A percentile compares a stretch with the other conserved stretches of the same genome.
These are phyloP conservation scores for Fusarium begoniae DNA, from an alignment of 2,329 filamentous ascomycete species.

Conservation along the genomic window DNA sequence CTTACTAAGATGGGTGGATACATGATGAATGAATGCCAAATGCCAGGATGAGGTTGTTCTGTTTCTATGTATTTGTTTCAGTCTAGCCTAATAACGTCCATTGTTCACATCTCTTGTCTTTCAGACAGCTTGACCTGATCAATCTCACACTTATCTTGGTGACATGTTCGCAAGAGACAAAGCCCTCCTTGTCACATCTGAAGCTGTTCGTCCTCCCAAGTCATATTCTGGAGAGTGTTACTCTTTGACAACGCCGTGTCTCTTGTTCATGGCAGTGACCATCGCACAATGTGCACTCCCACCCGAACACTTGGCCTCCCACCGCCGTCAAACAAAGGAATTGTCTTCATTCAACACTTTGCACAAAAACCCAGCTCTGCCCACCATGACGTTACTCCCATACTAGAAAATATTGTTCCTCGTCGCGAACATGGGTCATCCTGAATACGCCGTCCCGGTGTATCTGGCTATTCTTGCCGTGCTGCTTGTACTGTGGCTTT, in stretches of 20 bases:
- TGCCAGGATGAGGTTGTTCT: not conserved
- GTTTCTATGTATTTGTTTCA: constrained; percentile 11
- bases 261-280: constrained; percentile 28
- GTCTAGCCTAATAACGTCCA: constrained; percentile 5
- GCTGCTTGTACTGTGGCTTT: constrained; percentile 30
- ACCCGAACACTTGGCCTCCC: constrained; percentile 15
- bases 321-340: constrained; percentile 1
- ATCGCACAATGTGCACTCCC: constrained; percentile 32
- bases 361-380: not conserved
- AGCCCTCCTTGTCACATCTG: constrained; percentile 13
- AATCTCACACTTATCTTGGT: constrained; percentile 15
- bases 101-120: constrained; percentile 7
- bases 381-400: not conserved
- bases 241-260: constrained; percentile 26
- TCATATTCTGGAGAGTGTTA: constrained; percentile 24
- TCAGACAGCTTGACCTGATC: not conserved
- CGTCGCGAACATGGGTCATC: constrained; percentile 23
- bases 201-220: constrained; percentile 14
- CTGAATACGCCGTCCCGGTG: constrained; percentile 30
- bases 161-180: constrained; percentile 15
- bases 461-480: constrained; percentile 28
- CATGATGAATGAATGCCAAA: not conserved
- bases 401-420: not conserved
- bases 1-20: constrained; percentile 38
- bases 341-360: not conserved